These are phyloP conservation scores for Eleusine coracana DNA, from an alignment of 176 grass and related monocot genomes.

Conservation along the genomic window DNA sequence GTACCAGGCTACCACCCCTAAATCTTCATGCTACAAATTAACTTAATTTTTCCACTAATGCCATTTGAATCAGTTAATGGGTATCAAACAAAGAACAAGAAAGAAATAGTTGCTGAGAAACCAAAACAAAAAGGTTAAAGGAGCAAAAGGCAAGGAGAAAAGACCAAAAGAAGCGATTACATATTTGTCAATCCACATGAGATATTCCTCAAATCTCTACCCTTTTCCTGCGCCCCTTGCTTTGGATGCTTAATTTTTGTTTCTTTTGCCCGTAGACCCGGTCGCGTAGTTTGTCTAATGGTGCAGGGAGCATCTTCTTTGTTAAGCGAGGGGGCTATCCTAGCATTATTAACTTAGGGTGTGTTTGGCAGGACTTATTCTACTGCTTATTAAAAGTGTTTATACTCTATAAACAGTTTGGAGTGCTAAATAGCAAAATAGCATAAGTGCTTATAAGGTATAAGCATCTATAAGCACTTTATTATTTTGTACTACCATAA, in stretches of 20 bases:
- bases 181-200: conserved; percentile 18
- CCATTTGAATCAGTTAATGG: too few species aligned
- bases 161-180: background rate
- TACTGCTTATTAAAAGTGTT: too few species aligned
- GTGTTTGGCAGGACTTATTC: too few species aligned
- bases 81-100: background rate
- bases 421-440: too few species aligned
- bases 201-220: conserved; percentile 14
- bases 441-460: too few species aligned
- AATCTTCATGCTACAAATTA: background rate
- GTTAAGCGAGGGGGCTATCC: background rate
- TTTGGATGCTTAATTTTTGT: background rate
- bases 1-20: background rate
- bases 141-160: background rate
- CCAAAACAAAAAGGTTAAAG: background rate
- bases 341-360: background rate
- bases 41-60: too few species aligned
- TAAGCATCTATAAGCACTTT: too few species aligned
- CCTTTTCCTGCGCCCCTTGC: background rate
- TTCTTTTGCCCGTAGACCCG: conserved; percentile 13
- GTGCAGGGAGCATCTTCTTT: conserved; percentile 9
- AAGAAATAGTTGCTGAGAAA: background rate
- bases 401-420: too few species aligned
- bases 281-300: background rate
- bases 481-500: too few species aligned